phyloP scores from a whole-genome alignment of 805 yeast species.

The Pichia pseudocactophila region DNA sequence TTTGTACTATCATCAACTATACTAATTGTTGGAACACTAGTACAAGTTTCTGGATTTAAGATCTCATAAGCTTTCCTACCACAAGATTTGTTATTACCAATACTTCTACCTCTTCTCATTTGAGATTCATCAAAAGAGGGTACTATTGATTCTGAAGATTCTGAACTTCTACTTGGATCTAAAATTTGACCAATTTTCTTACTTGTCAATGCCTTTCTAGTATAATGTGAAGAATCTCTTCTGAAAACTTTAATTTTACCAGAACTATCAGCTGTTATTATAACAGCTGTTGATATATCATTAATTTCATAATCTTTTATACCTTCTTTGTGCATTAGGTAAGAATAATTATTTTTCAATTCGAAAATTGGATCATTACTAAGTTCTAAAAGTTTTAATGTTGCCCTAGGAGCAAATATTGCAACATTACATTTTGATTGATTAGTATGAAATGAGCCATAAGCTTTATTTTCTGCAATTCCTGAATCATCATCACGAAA shows the following conservation, averaged over 20 bases:
- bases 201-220: slow-evolving; percentile 25
- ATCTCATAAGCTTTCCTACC: too few relatives aligned
- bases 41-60: too few relatives aligned
- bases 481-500: slow-evolving; percentile 29
- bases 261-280: slow-evolving; percentile 66
- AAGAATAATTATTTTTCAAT: slow-evolving; percentile 24
- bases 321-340: slow-evolving; percentile 1
- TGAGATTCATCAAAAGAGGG: not conserved
- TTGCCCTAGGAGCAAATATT: slow-evolving; percentile 63
- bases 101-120: too few relatives aligned
- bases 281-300: slow-evolving; percentile 34
- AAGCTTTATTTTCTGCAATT: slow-evolving; percentile 46
- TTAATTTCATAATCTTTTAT: slow-evolving; percentile 24
- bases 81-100: too few relatives aligned
- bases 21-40: too few relatives aligned
- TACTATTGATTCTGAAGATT: not conserved
- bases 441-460: slow-evolving; percentile 70
- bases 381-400: slow-evolving; percentile 53
- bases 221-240: slow-evolving; percentile 57
- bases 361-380: slow-evolving; percentile 80
- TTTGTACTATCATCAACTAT: not conserved
- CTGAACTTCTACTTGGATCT: slow-evolving; percentile 1
- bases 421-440: slow-evolving; percentile 68
- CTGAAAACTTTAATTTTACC: slow-evolving; percentile 74
- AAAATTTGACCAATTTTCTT: slow-evolving; percentile 12